These are phyloP conservation scores for Pisolithus microcarpus DNA, from an alignment of 768 basidiomycete genomes.

Conservation along the genomic window DNA sequence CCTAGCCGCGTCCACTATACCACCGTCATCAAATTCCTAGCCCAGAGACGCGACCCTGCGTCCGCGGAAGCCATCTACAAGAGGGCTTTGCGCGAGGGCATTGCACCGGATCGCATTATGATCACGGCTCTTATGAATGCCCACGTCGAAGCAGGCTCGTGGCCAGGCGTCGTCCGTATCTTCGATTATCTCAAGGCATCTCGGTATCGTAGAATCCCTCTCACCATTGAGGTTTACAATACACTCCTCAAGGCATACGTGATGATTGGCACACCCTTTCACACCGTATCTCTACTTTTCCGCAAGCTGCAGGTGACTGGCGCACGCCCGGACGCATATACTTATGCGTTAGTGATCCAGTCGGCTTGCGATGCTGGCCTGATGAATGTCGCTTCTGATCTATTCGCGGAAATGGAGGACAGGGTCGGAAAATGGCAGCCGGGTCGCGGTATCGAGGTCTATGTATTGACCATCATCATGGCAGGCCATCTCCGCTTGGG, in stretches of 20 bases:
- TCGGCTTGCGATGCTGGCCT: conserved; percentile 69
- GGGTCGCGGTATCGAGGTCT: conserved; percentile 42
- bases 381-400: conserved; percentile 55
- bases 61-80: conserved; percentile 63
- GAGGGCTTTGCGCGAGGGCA: conserved; percentile 53
- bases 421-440: conserved; percentile 29
- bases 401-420: conserved; percentile 64
- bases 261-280: conserved; percentile 70
- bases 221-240: conserved; percentile 63
- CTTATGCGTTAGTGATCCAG: conserved; percentile 72
- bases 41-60: conserved; percentile 50
- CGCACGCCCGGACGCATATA: conserved; percentile 51
- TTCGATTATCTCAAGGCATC: conserved; percentile 54
- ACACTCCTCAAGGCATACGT: conserved; percentile 80
- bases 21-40: conserved; percentile 58
- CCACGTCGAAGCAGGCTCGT: conserved; percentile 73
- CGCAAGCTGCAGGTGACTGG: conserved; percentile 41
- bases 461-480: conserved; percentile 70
- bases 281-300: conserved; percentile 56
- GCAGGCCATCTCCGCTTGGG: conserved; percentile 57
- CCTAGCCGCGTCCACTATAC: conserved; percentile 57
- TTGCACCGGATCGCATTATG: conserved; percentile 60
- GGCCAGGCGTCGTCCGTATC: conserved; percentile 63
- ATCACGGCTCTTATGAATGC: conserved; percentile 72
- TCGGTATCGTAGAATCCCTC: conserved; percentile 28